A percentile compares a stretch with the other conserved stretches of the same genome.
Conservation (phyloP, 345 rosid genomes). For the Pelargonium nanum region DNA sequence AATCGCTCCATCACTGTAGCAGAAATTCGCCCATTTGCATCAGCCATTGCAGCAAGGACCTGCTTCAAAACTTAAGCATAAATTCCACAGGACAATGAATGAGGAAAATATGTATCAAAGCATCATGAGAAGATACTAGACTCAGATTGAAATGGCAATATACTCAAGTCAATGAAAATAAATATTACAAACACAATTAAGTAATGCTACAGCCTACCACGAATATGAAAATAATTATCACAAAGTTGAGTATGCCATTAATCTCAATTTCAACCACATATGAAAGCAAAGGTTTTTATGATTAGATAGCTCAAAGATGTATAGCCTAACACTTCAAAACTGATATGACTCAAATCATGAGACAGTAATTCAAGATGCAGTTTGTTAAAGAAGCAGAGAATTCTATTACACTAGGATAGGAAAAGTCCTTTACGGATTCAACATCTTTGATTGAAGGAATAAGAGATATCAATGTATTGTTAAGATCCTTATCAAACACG, state of each 20-base stretch:
- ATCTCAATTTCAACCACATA: not conserved
- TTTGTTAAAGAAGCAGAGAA: not conserved
- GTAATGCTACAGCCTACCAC: not conserved
- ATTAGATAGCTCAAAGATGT: not conserved
- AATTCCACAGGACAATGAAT: slow-evolving; percentile 11
- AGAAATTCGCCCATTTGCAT: slow-evolving; percentile 89
- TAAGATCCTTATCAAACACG: not conserved
- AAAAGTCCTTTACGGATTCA: not conserved
- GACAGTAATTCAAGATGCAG: not conserved
- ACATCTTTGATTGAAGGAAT: not conserved
- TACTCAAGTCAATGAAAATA: not conserved
- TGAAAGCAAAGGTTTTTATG: not conserved
- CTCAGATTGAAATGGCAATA: not conserved
- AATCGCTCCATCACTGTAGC: slow-evolving; percentile 87
- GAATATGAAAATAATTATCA: not conserved
- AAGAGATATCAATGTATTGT: not conserved
- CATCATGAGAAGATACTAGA: slow-evolving; percentile 5
- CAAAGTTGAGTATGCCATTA: not conserved
- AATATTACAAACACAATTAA: not conserved
- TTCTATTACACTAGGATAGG: not conserved
- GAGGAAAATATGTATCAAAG: slow-evolving; percentile 13
- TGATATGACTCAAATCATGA: not conserved
- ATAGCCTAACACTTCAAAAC: not conserved
- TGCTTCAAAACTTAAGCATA: slow-evolving; percentile 17
- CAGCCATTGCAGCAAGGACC: slow-evolving; percentile 99